phyloP scores from a whole-genome alignment of 1,139 yeast genomes.

The Insectozyma bohioensis region DNA sequence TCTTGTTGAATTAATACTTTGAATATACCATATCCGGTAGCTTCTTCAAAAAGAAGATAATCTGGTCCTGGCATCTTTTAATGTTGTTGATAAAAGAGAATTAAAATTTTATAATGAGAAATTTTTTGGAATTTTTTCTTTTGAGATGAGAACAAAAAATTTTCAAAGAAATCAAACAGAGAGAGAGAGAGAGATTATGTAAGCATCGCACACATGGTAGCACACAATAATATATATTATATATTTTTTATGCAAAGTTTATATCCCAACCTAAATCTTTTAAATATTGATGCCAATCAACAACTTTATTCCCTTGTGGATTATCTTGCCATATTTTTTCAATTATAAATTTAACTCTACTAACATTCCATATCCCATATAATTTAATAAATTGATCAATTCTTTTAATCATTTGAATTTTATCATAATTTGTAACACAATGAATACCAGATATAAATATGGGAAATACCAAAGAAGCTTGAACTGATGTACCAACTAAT shows the following conservation, averaged over 20 bases:
- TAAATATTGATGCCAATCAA: slow-evolving; percentile 69
- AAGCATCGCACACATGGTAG: slow-evolving; percentile 6
- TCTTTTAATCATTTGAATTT: slow-evolving; percentile 50
- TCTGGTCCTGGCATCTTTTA: slow-evolving; percentile 72
- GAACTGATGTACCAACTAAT: slow-evolving; percentile 65
- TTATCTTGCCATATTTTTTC: slow-evolving; percentile 50
- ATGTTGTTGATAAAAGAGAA: slow-evolving; percentile 1
- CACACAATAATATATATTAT: not conserved
- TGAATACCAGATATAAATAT: slow-evolving; percentile 75
- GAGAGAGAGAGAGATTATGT: slow-evolving; percentile 4
- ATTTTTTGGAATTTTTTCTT: slow-evolving; percentile 5
- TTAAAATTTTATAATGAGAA: slow-evolving; percentile 3
- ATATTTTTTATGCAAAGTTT: slow-evolving; percentile 62
- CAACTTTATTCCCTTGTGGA: slow-evolving; percentile 35
- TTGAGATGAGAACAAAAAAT: slow-evolving; percentile 8
- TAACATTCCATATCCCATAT: slow-evolving; percentile 68
- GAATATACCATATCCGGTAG: slow-evolving; percentile 97
- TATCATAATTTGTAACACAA: slow-evolving; percentile 51
- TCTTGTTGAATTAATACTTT: slow-evolving; percentile 93
- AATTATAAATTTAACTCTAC: slow-evolving; percentile 57
- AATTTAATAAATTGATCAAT: slow-evolving; percentile 57
- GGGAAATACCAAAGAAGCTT: slow-evolving; percentile 73
- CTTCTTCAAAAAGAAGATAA: slow-evolving; percentile 95
- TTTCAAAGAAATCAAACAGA: not conserved
- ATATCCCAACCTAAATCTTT: slow-evolving; percentile 74